Evolutionary conservation across 1,284 basidiomycete genomes (phyloP).

Genomic region (Neotropicomus parvogracilis): DNA sequence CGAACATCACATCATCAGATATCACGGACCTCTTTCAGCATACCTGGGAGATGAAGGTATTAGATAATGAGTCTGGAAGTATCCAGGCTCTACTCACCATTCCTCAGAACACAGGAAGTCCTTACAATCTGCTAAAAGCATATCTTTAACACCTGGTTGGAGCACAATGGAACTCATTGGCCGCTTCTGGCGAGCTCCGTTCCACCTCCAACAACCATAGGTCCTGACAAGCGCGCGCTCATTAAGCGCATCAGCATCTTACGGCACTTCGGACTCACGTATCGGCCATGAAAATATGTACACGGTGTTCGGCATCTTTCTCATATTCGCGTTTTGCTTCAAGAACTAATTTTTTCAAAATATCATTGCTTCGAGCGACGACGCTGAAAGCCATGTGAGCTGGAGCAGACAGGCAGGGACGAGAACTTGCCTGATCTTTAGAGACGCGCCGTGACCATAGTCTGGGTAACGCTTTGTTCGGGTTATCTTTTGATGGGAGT

Average conservation of each 20-base stretch:
- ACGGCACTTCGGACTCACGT: conserved; percentile 51
- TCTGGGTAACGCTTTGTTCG: conserved; percentile 72
- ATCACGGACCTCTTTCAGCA: conserved; percentile 69
- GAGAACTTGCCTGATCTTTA: conserved; percentile 68
- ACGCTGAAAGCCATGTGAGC: conserved; percentile 47
- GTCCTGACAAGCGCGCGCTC: conserved; percentile 39
- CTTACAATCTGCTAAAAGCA: conserved; percentile 79
- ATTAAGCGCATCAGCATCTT: conserved; percentile 11
- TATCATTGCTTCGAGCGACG: conserved; percentile 79
- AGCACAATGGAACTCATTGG: conserved; percentile 85
- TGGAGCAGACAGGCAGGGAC: neutral
- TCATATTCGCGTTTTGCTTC: conserved; percentile 84
- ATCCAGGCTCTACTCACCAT: conserved; percentile 50
- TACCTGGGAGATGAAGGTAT: conserved; percentile 50
- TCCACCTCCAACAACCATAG: conserved; percentile 79
- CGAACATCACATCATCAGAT: conserved; percentile 17
- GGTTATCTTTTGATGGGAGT: conserved; percentile 55
- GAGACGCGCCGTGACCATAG: conserved; percentile 60
- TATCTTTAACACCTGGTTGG: conserved; percentile 81
- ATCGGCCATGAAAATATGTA: conserved; percentile 83
- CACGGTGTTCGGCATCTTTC: conserved; percentile 81
- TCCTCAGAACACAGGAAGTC: conserved; percentile 81
- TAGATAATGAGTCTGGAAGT: conserved; percentile 13
- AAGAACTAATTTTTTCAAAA: conserved; percentile 76
- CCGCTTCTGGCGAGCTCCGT: conserved; percentile 78